A percentile compares a stretch with the other conserved stretches of the same genome.
phyloP scores from a whole-genome alignment of 2,329 filamentous ascomycete genomes.

The Ceratocystis lukuohia region DNA sequence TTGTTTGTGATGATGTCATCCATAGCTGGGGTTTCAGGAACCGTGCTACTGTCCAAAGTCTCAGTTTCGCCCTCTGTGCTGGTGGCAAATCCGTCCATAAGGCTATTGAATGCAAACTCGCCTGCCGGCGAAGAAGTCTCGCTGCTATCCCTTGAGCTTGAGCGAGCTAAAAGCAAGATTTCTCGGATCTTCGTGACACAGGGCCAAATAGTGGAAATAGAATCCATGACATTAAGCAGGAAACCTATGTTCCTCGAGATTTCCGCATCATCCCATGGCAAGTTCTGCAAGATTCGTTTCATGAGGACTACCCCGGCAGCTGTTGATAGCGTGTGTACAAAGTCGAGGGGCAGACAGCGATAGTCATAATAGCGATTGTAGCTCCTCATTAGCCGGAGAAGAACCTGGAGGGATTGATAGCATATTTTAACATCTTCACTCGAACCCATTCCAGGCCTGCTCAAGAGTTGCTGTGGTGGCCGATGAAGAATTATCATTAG shows the following conservation, averaged over 20 bases:
- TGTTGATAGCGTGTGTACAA: constrained; percentile 37
- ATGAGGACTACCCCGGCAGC: constrained; percentile 36
- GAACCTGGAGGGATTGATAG: constrained; percentile 35
- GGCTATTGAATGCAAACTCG: constrained; percentile 6
- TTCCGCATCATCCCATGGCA: constrained; percentile 31
- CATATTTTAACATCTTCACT: constrained; percentile 37
- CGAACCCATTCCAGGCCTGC: constrained; percentile 28
- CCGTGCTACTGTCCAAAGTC: background rate
- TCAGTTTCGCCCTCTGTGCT: background rate
- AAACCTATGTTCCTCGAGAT: constrained; percentile 38
- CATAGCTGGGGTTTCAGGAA: background rate
- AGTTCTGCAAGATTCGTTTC: constrained; percentile 31
- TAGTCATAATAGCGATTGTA: constrained; percentile 34
- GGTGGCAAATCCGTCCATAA: constrained; percentile 7
- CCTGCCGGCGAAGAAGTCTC: background rate
- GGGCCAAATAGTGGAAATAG: constrained; percentile 38
- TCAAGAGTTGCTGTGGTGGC: constrained; percentile 33
- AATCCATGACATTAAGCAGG: constrained; percentile 36
- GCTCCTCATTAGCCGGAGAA: constrained; percentile 33
- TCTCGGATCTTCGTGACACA: constrained; percentile 33
- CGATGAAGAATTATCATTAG: constrained; percentile 40
- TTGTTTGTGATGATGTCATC: background rate
- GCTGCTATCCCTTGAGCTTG: constrained; percentile 8
- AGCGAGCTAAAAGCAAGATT: constrained; percentile 22
- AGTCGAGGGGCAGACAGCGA: constrained; percentile 33